phyloP scores from a whole-genome alignment of 805 yeast genomes.

The Pichia scutulata region DNA sequence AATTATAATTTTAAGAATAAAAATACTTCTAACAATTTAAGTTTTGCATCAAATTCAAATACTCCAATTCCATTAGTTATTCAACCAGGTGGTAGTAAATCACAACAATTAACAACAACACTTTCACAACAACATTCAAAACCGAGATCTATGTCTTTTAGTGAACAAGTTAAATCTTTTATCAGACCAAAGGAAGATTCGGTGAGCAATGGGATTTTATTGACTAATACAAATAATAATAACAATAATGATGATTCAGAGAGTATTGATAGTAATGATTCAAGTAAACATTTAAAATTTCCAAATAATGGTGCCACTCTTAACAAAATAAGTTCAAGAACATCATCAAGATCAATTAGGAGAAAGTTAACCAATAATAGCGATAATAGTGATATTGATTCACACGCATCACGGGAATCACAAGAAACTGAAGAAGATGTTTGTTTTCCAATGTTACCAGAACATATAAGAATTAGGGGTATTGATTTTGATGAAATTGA shows the following conservation, averaged over 20 bases:
- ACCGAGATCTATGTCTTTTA: conserved; percentile 32
- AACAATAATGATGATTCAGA: conserved; percentile 6
- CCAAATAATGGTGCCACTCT: conserved; percentile 5
- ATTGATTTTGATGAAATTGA: conserved; percentile 89
- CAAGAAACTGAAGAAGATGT: conserved; percentile 97
- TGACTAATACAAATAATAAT: conserved; percentile 9
- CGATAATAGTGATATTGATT: conserved; percentile 53
- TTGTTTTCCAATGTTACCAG: conserved; percentile 85
- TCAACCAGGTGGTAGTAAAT: not conserved
- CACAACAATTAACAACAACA: not conserved
- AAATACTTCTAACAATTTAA: not conserved
- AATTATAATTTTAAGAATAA: conserved; percentile 5
- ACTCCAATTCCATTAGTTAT: conserved; percentile 10
- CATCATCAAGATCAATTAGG: conserved; percentile 25
- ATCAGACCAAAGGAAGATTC: conserved; percentile 29
- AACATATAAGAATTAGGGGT: conserved; percentile 54
- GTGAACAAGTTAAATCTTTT: conserved; percentile 35
- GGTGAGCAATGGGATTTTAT: conserved; percentile 27
- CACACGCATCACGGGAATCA: conserved; percentile 67
- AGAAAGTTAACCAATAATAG: conserved; percentile 6
- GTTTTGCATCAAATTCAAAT: conserved; percentile 9
- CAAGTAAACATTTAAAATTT: conserved; percentile 2
- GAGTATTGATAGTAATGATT: conserved; percentile 1
- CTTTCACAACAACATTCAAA: conserved; percentile 5
- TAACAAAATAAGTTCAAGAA: conserved; percentile 24